These are phyloP conservation scores for Botrytis elliptica DNA, from an alignment of 2,329 filamentous ascomycete species.

Conservation along the genomic window DNA sequence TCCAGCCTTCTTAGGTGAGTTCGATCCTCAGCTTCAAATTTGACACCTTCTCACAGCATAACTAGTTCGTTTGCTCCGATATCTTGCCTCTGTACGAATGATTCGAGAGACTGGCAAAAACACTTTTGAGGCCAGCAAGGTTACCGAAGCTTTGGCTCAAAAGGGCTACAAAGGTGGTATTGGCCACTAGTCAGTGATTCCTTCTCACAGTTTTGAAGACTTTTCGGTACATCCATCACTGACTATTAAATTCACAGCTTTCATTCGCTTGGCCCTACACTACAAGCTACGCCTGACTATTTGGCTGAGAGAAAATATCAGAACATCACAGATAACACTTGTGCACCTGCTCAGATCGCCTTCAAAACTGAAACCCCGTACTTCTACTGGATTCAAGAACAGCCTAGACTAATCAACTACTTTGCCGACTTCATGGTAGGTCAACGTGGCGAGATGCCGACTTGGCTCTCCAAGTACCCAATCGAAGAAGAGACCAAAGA, in stretches of 20 bases:
- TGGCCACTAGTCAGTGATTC: conserved; percentile 8
- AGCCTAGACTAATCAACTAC: not conserved
- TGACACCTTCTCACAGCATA: not conserved
- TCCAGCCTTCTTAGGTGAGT: conserved; percentile 9
- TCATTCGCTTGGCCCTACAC: not conserved
- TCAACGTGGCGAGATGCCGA: conserved; percentile 4
- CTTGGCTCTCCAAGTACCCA: conserved; percentile 1
- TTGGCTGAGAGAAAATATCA: not conserved
- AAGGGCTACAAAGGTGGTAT: not conserved
- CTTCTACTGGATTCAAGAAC: conserved; percentile 6
- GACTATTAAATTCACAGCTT: not conserved
- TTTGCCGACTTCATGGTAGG: conserved; percentile 6
- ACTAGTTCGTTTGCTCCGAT: conserved; percentile 11
- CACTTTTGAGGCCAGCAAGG: conserved; percentile 5
- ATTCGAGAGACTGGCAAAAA: conserved; percentile 14
- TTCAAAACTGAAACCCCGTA: conserved; percentile 1
- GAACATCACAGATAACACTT: conserved; percentile 5
- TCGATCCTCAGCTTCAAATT: not conserved
- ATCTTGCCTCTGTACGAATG: conserved; percentile 19
- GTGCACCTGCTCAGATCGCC: not conserved
- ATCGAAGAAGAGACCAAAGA: not conserved
- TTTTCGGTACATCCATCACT: not conserved
- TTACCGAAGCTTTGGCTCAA: conserved; percentile 4
- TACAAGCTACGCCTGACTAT: conserved; percentile 11
- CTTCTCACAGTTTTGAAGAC: not conserved